phyloP scores from a whole-genome alignment of 2,329 filamentous ascomycete species.

The Paracorniculantispora psalliotae region DNA sequence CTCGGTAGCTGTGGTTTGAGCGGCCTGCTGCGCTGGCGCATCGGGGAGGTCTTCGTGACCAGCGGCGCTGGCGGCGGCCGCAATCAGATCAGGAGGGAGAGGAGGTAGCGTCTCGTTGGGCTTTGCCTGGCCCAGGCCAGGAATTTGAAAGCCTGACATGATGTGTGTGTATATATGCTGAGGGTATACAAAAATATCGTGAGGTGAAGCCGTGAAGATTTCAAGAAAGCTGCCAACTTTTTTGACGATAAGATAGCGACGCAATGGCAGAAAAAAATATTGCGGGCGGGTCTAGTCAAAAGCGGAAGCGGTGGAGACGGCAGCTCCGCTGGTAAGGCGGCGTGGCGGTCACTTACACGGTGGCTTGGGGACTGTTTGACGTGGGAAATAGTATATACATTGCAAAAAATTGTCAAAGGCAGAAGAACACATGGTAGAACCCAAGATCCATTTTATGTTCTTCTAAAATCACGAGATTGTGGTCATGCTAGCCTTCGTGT shows the following conservation, averaged over 20 bases:
- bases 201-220: neutral
- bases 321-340: neutral
- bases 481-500: no score
- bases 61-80: slow-evolving; percentile 26
- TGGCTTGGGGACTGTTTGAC: no score
- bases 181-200: neutral
- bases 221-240: slow-evolving; percentile 1
- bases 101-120: slow-evolving; percentile 38
- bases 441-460: no score
- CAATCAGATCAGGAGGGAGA: slow-evolving; percentile 28
- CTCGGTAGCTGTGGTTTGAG: slow-evolving; percentile 1
- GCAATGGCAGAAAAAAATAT: slow-evolving; percentile 11
- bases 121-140: slow-evolving; percentile 38
- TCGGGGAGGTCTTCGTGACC: slow-evolving; percentile 21
- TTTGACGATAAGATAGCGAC: slow-evolving; percentile 11
- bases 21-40: slow-evolving; percentile 10
- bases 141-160: slow-evolving; percentile 41
- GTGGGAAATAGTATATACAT: no score
- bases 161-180: neutral
- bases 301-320: slow-evolving; percentile 10
- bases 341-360: neutral
- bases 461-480: no score
- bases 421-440: no score
- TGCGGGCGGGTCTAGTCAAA: neutral
- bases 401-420: no score